phyloP scores from a whole-genome alignment of 2,329 filamentous ascomycete genomes.

The Pseudogymnoascus sp. region DNA sequence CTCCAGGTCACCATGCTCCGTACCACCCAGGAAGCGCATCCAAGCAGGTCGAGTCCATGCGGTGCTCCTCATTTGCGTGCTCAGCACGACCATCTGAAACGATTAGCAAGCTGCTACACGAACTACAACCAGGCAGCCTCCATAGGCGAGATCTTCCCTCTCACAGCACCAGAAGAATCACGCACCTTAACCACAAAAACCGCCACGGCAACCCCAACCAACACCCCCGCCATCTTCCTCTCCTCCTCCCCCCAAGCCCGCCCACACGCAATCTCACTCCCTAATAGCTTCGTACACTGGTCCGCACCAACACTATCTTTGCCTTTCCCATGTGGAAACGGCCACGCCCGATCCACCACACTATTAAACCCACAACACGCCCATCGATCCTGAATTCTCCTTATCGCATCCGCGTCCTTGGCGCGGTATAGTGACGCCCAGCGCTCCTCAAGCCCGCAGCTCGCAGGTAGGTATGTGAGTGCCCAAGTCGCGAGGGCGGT shows the following conservation, averaged over 20 bases:
- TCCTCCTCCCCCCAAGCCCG: slow-evolving; percentile 48
- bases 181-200: slow-evolving; percentile 49
- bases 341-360: slow-evolving; percentile 51
- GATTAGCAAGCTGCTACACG: background rate
- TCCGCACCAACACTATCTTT: slow-evolving; percentile 9
- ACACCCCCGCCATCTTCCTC: slow-evolving; percentile 42
- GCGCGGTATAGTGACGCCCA: slow-evolving; percentile 47
- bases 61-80: slow-evolving; percentile 21
- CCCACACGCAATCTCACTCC: slow-evolving; percentile 39
- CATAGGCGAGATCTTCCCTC: background rate
- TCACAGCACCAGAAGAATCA: background rate
- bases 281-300: slow-evolving; percentile 40
- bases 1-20: slow-evolving; percentile 10
- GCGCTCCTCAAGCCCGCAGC: slow-evolving; percentile 46
- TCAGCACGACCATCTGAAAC: slow-evolving; percentile 18
- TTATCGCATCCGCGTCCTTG: slow-evolving; percentile 43
- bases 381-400: slow-evolving; percentile 55
- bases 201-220: slow-evolving; percentile 44
- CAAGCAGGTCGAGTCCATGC: slow-evolving; percentile 18
- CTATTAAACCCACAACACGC: slow-evolving; percentile 57
- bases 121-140: background rate
- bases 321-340: slow-evolving; percentile 36
- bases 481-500: slow-evolving; percentile 25
- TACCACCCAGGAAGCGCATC: slow-evolving; percentile 15
- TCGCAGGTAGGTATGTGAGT: slow-evolving; percentile 22